phyloP scores from a whole-genome alignment of 805 yeast species.

The Sugiyamaella boreocaroliniensis region DNA sequence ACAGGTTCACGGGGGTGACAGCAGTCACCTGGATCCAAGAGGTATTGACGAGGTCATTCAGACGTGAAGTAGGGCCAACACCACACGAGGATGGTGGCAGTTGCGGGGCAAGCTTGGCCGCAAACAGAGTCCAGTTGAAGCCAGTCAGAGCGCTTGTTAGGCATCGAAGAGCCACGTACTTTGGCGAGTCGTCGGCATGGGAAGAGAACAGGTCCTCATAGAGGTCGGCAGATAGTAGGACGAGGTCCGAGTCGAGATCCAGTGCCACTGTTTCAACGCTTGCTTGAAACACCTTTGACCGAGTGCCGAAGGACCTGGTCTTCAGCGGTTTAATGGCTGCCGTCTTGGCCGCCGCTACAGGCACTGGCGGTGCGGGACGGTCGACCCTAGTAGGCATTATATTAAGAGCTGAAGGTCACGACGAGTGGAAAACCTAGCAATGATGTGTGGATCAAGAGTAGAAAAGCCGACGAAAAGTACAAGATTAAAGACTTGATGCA shows the following conservation, averaged over 20 bases:
- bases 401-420: too few species aligned
- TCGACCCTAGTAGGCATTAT: too few species aligned
- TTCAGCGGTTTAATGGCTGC: too few species aligned
- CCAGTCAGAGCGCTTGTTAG: constrained; percentile 1
- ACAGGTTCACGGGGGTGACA: constrained; percentile 28
- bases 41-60: neutral
- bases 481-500: too few species aligned
- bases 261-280: neutral
- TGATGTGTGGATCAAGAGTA: too few species aligned
- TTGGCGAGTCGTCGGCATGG: neutral
- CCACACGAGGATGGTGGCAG: constrained; percentile 11
- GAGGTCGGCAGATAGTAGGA: constrained; percentile 9
- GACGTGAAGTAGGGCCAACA: constrained; percentile 1
- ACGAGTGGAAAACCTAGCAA: too few species aligned
- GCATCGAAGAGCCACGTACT: constrained; percentile 8
- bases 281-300: neutral
- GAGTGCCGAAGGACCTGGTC: neutral
- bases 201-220: constrained; percentile 9
- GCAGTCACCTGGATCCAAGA: constrained; percentile 11
- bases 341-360: too few species aligned
- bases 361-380: too few species aligned
- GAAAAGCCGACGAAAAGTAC: too few species aligned
- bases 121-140: constrained; percentile 13
- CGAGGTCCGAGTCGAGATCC: constrained; percentile 2
- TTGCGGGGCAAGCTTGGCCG: constrained; percentile 6